phyloP scores from a whole-genome alignment of 495 filamentous ascomycete genomes.

The Penicillium riverlandense region DNA sequence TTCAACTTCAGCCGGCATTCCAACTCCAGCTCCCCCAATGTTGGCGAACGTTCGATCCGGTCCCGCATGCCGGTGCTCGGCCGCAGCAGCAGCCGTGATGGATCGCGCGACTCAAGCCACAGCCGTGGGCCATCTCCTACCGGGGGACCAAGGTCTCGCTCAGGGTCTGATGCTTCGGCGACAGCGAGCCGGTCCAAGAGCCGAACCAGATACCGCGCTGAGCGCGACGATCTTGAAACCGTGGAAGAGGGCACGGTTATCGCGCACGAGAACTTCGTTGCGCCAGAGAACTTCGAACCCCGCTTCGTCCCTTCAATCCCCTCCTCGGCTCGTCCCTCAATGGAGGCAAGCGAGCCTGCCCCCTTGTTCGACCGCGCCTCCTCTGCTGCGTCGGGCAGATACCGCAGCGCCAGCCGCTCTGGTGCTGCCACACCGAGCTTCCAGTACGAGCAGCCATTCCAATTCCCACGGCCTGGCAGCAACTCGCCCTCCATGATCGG shows the following conservation, averaged over 20 bases:
- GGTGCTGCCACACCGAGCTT: conserved; percentile 19
- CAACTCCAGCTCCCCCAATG: conserved; percentile 37
- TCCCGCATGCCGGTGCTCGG: conserved; percentile 27
- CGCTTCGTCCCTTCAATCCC: conserved; percentile 19
- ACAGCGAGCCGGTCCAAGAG: conserved; percentile 40
- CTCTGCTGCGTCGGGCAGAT: conserved; percentile 36
- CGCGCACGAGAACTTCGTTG: conserved; percentile 17
- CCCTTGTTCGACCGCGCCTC: conserved; percentile 27
- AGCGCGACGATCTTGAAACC: conserved; percentile 38
- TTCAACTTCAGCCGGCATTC: conserved; percentile 29
- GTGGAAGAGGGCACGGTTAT: conserved; percentile 27
- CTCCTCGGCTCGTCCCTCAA: conserved; percentile 33
- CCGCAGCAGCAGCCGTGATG: conserved; percentile 29
- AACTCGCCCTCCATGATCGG: conserved; percentile 33
- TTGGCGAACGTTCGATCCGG: conserved; percentile 26
- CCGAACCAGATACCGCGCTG: conserved; percentile 37
- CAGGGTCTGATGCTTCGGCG: conserved; percentile 51
- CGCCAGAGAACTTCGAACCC: conserved; percentile 20
- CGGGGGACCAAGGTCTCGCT: conserved; percentile 21
- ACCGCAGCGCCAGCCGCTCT: conserved; percentile 44
- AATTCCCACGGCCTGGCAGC: conserved; percentile 15
- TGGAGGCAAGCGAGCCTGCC: conserved; percentile 25
- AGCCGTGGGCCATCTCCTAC: conserved; percentile 31
- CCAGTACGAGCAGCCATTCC: conserved; percentile 36
- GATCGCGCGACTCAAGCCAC: conserved; percentile 32